Base-by-base conservation (phyloP, 495 filamentous ascomycete species). In the Emericellopsis terricola region DNA sequence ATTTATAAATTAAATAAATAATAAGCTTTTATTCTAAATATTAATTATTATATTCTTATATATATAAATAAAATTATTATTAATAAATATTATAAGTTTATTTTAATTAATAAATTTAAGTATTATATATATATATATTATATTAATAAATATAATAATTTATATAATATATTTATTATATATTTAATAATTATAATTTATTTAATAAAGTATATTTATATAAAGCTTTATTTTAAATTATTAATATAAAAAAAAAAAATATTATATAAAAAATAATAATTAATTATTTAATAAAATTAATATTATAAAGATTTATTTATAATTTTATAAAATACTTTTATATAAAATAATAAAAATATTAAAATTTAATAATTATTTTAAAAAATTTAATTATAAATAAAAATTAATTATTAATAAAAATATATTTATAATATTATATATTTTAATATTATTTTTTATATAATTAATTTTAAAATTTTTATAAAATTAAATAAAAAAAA, bases 141-240 rank as follows among this genome's bases (percentile, higher is more conserved):
- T 29, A 29, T 29, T 29, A 29, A 13, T 13, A 29, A 29, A 13
- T 13, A 5, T 29, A 29, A 13, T 29, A 29, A n/a, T n/a, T 29
- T 4, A 29, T 13, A n/a, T 29, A 13, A 13, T 3, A 13, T 4
- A n/a, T n/a, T 29, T 13, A 29, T 29, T 13, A 5, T 29, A 4
- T 4, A 5, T 29, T 29, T n/a, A 13, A 29, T 29, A 29, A 29
- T 29, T 29, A 29, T 29, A 29, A 29, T 29, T 29, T n/a, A 4
- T 4, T 29, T 13, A 29, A 13, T 29, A 29, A 29, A 4, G 16
- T 29, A 13, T 13, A 4, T 4, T 29, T 29, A 29, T 15, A 13
- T 4, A 4, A 29, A 29, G 28, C 11, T 4, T 4, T 29, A 13
- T 13, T 5, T 4, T 29, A 29, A 29, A n/a, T 29, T 4, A 29